These are phyloP conservation scores for Phytopythium oedochilum DNA, from an alignment of 352 stramenopile species.

Conservation along the genomic window DNA sequence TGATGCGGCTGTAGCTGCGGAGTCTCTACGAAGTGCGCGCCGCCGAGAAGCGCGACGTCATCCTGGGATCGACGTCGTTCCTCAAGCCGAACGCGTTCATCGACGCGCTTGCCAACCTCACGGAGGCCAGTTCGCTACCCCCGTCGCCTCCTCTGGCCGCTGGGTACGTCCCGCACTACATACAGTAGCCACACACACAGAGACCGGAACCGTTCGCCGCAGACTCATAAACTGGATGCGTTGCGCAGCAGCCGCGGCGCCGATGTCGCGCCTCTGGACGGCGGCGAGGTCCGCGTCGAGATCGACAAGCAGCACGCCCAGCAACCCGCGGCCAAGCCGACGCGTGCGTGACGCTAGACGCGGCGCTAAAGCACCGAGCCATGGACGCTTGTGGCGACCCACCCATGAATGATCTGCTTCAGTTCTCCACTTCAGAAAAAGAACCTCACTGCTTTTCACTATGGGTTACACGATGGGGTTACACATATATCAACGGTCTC, in stretches of 20 bases:
- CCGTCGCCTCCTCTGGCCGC: no score
- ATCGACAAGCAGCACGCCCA: constrained; percentile 43
- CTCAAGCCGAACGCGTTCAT: constrained; percentile 56
- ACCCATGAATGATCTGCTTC: neutral
- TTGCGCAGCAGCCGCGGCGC: constrained; percentile 26
- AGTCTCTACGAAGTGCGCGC: constrained; percentile 75
- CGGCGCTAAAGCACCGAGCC: no score
- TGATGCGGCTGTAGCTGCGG: constrained; percentile 35
- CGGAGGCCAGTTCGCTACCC: constrained; percentile 36
- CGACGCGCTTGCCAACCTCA: constrained; percentile 52
- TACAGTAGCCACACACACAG: no score
- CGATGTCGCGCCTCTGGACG: constrained; percentile 51
- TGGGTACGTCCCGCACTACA: no score
- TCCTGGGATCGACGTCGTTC: constrained; percentile 70
- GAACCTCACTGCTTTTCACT: constrained; percentile 5
- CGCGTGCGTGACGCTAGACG: neutral
- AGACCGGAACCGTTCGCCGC: no score
- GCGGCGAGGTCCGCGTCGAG: constrained; percentile 64
- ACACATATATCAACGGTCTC: no score
- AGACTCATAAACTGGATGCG: no score
- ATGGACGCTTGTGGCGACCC: no score
- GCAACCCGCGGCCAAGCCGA: constrained; percentile 2
- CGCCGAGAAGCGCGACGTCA: constrained; percentile 63
- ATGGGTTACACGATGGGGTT: neutral
- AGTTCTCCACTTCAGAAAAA: neutral